These are phyloP conservation scores for Annulohypoxylon nitens DNA, from an alignment of 495 filamentous ascomycete genomes.

Conservation along the genomic window DNA sequence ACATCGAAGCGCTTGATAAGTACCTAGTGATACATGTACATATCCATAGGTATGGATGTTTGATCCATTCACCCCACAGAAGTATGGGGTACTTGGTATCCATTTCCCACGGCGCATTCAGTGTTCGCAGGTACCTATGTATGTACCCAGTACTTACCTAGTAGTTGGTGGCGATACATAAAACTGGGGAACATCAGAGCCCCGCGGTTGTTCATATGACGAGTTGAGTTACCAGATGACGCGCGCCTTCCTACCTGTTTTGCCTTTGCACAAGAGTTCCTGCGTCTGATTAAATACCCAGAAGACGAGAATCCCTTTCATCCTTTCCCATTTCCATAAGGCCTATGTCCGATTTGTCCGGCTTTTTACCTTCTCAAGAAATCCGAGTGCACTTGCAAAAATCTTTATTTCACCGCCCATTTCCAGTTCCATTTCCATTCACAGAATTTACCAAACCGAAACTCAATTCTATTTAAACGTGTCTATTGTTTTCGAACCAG, in stretches of 20 bases:
- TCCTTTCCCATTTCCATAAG: constrained; percentile 20
- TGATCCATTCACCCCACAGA: background rate
- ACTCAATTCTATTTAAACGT: constrained; percentile 13
- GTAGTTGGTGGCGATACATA: constrained; percentile 13
- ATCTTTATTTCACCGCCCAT: constrained; percentile 29
- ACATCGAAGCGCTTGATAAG: no score
- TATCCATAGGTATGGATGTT: background rate
- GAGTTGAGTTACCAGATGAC: constrained; percentile 27
- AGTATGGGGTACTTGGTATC: background rate
- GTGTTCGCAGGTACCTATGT: background rate
- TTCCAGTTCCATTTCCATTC: background rate
- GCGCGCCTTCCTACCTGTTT: constrained; percentile 8
- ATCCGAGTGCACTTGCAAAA: constrained; percentile 35
- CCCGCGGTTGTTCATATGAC: constrained; percentile 42
- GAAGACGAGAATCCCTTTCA: constrained; percentile 18
- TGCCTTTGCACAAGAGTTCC: constrained; percentile 2
- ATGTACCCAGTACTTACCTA: background rate
- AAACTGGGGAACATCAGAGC: constrained; percentile 14
- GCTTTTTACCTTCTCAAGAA: constrained; percentile 18
- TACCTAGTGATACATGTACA: background rate
- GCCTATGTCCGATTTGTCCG: constrained; percentile 35
- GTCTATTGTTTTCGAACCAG: background rate
- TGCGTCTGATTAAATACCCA: constrained; percentile 26
- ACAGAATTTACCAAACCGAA: background rate
- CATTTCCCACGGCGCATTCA: background rate